Evolutionary conservation across 148 eudicot species (phyloP).

Genomic region (Persicaria tinctoria): DNA sequence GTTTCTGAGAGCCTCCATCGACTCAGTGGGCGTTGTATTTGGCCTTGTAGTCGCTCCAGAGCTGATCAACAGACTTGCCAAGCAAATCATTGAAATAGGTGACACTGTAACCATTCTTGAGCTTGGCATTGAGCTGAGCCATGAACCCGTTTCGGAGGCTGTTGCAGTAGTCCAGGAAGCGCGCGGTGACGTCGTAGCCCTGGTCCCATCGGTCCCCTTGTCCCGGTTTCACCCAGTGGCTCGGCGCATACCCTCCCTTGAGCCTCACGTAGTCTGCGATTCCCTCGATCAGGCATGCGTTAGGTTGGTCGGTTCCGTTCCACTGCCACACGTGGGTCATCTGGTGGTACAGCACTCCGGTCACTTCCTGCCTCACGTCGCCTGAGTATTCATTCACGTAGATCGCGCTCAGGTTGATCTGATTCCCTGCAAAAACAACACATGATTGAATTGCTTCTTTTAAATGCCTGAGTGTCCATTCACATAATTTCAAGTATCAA

Average conservation of each 20-base stretch:
- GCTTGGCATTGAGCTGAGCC: conserved; percentile 33
- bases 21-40: background rate
- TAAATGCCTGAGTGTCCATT: no score
- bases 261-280: conserved; percentile 43
- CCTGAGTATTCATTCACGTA: conserved; percentile 31
- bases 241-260: conserved; percentile 32
- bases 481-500: no score
- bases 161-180: conserved; percentile 40
- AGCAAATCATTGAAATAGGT: conserved; percentile 28
- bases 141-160: conserved; percentile 32
- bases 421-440: background rate
- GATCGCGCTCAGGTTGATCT: conserved; percentile 31
- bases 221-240: conserved; percentile 33
- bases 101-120: conserved; percentile 27
- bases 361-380: conserved; percentile 24
- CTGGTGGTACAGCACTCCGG: conserved; percentile 36
- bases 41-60: conserved; percentile 19
- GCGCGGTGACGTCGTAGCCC: conserved; percentile 37
- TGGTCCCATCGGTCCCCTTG: conserved; percentile 37
- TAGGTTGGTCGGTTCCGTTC: conserved; percentile 25
- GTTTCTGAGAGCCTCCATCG: no score
- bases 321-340: conserved; percentile 42
- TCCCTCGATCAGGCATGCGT: conserved; percentile 30
- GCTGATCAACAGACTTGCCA: conserved; percentile 32
- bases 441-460: no score